Percentiles rank a stretch among this genome's conserved stretches.
These are phyloP conservation scores for Xylaria sp. DNA, from an alignment of 2,329 filamentous ascomycete species.

Conservation along the genomic window DNA sequence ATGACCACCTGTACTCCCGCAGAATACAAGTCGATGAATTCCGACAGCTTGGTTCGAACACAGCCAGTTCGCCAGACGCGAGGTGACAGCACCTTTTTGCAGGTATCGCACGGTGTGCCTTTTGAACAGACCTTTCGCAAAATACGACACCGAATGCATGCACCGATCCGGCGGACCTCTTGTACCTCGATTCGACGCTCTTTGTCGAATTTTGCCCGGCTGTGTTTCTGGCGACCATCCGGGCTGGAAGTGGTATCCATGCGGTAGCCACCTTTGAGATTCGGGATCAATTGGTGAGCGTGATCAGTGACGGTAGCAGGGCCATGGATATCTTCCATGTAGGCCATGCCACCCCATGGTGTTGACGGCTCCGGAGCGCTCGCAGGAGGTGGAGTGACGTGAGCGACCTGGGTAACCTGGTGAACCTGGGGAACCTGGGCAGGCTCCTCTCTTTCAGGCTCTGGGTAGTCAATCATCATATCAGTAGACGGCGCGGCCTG, in stretches of 20 bases:
- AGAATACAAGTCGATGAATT: conserved; percentile 71
- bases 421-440: conserved; percentile 11
- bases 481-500: conserved; percentile 40
- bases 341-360: conserved; percentile 50
- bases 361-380: conserved; percentile 35
- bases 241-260: conserved; percentile 61
- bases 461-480: conserved; percentile 48
- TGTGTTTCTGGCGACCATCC: conserved; percentile 63
- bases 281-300: conserved; percentile 44
- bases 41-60: conserved; percentile 69
- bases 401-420: conserved; percentile 16
- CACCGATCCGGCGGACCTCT: conserved; percentile 71
- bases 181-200: conserved; percentile 72
- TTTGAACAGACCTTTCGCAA: conserved; percentile 74
- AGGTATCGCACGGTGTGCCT: conserved; percentile 71
- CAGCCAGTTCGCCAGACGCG: conserved; percentile 74
- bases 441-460: conserved; percentile 37
- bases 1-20: conserved; percentile 72
- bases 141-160: conserved; percentile 74
- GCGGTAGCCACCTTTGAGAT: conserved; percentile 61
- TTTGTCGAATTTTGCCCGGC: conserved; percentile 67
- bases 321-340: conserved; percentile 49
- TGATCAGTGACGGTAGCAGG: conserved; percentile 49
- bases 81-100: conserved; percentile 70
- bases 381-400: conserved; percentile 24